Percentiles rank a stretch among this genome's conserved stretches.
Conservation (phyloP, 352 stramenopile genomes). For the Saprolegnia parasitica region DNA sequence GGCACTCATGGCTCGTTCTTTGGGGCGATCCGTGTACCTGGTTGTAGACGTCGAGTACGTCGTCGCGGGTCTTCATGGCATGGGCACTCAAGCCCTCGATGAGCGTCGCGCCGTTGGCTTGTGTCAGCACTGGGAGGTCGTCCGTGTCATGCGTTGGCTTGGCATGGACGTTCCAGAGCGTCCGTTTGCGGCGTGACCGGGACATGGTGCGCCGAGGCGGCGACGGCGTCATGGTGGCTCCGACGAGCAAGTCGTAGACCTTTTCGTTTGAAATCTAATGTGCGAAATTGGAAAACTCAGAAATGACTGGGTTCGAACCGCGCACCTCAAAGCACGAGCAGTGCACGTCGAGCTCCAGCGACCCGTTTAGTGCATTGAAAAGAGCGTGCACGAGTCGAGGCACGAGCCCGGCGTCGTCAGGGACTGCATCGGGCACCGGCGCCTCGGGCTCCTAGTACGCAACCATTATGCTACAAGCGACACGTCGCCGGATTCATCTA, state of each 20-base stretch:
- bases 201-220: neutral
- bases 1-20: neutral
- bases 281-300: neutral
- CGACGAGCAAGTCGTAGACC: constrained; percentile 64
- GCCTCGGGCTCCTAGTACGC: too few relatives aligned
- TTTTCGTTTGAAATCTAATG: constrained; percentile 73
- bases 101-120: constrained; percentile 61
- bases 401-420: constrained; percentile 44
- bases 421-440: too few relatives aligned
- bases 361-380: constrained; percentile 42
- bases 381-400: constrained; percentile 52
- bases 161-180: constrained; percentile 50
- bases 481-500: too few relatives aligned
- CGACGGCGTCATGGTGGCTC: constrained; percentile 18
- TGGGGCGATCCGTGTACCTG: constrained; percentile 32
- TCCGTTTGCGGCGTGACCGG: neutral
- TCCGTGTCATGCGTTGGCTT: constrained; percentile 42
- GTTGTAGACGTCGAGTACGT: constrained; percentile 56
- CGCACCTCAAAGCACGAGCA: constrained; percentile 64
- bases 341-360: constrained; percentile 40
- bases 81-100: constrained; percentile 60
- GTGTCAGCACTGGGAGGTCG: constrained; percentile 56
- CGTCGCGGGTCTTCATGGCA: constrained; percentile 38
- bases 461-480: too few relatives aligned
- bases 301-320: neutral